A percentile compares a stretch with the other conserved stretches of the same genome.
Conservation (phyloP, 805 yeast species). For the Yamadazyma phyllophila region DNA sequence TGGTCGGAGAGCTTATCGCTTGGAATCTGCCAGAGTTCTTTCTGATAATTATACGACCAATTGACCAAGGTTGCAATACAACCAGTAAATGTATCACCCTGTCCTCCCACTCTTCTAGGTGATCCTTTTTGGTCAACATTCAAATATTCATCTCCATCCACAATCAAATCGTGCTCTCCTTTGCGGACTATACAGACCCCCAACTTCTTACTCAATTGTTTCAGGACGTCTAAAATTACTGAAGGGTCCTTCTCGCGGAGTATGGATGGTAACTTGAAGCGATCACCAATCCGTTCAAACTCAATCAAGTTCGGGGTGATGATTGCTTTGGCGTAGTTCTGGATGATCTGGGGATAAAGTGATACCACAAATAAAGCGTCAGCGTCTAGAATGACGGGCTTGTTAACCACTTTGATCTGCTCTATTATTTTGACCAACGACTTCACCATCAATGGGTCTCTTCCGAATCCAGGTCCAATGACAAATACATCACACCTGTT, state of each 20-base stretch:
- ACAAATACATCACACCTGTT: slow-evolving; percentile 76
- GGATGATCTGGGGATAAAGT: slow-evolving; percentile 51
- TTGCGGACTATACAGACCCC: slow-evolving; percentile 69
- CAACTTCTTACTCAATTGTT: slow-evolving; percentile 45
- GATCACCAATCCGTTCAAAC: slow-evolving; percentile 63
- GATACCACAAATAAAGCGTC: slow-evolving; percentile 77
- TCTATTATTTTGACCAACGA: slow-evolving; percentile 57
- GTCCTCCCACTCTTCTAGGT: slow-evolving; percentile 86
- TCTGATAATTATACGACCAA: slow-evolving; percentile 70
- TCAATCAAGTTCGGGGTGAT: slow-evolving; percentile 91
- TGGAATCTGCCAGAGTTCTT: slow-evolving; percentile 51
- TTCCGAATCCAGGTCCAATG: slow-evolving; percentile 92
- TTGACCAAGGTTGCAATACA: slow-evolving; percentile 76
- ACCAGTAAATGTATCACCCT: slow-evolving; percentile 92
- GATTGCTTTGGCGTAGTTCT: slow-evolving; percentile 58
- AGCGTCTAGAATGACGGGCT: slow-evolving; percentile 86
- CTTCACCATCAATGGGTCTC: slow-evolving; percentile 67
- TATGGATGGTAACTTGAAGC: slow-evolving; percentile 36
- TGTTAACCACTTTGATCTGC: slow-evolving; percentile 51
- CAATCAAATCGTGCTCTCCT: slow-evolving; percentile 67
- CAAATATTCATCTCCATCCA: slow-evolving; percentile 44
- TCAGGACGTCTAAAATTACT: slow-evolving; percentile 29
- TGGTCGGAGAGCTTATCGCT: slow-evolving; percentile 20
- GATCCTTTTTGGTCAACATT: slow-evolving; percentile 58
- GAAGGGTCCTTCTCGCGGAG: slow-evolving; percentile 16